Evolutionary conservation across 2,329 filamentous ascomycete genomes (phyloP).

Genomic region (Pseudogymnoascus sp.): DNA sequence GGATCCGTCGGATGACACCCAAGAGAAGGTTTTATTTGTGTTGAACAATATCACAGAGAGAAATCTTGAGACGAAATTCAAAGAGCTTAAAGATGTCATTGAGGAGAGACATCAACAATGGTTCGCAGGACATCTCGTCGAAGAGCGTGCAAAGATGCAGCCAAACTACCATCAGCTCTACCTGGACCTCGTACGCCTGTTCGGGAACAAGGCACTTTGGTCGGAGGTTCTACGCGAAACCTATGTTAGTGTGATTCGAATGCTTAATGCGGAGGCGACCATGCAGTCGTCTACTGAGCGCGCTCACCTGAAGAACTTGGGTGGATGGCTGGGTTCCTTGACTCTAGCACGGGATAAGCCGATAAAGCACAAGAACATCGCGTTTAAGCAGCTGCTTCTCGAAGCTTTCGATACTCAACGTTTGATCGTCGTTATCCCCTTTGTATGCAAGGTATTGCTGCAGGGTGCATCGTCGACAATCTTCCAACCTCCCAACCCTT

Average conservation of each 20-base stretch:
- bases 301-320: constrained; percentile 84
- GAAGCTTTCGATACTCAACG: constrained; percentile 91
- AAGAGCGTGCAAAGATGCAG: constrained; percentile 93
- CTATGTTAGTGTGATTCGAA: constrained; percentile 72
- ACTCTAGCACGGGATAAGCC: constrained; percentile 91
- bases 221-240: constrained; percentile 88
- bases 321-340: constrained; percentile 84
- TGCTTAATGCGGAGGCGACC: constrained; percentile 85
- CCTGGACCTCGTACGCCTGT: constrained; percentile 75
- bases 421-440: constrained; percentile 86
- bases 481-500: constrained; percentile 91
- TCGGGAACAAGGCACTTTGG: constrained; percentile 73
- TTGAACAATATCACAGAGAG: constrained; percentile 92
- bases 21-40: constrained; percentile 91
- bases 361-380: constrained; percentile 92
- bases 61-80: constrained; percentile 76
- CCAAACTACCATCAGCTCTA: constrained; percentile 95
- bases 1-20: constrained; percentile 74
- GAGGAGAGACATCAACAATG: constrained; percentile 81
- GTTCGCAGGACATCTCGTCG: constrained; percentile 93
- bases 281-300: constrained; percentile 78
- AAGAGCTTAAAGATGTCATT: constrained; percentile 70
- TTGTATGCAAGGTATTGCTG: constrained; percentile 90
- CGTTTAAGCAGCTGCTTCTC: constrained; percentile 89
- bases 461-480: constrained; percentile 79